phyloP scores from a whole-genome alignment of 2,329 filamentous ascomycete genomes.

The Arthrobotrys entomopaga region DNA sequence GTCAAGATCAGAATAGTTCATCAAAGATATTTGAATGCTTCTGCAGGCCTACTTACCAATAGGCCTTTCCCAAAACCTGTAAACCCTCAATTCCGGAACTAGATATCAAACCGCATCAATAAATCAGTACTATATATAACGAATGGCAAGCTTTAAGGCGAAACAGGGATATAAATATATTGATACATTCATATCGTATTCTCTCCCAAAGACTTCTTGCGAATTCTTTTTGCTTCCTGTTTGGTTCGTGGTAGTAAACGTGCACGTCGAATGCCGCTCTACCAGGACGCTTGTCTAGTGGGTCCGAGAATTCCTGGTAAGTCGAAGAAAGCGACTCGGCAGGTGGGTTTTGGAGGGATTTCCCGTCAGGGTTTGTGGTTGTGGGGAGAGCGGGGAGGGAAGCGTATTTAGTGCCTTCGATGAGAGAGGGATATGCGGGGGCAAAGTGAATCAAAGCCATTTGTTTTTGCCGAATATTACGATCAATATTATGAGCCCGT shows the following conservation, averaged over 20 bases:
- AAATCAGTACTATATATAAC: neutral
- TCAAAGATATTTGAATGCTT: neutral
- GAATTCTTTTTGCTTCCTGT: conserved; percentile 37
- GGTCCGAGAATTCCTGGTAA: conserved; percentile 75
- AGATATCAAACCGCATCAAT: conserved; percentile 12
- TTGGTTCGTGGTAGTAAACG: conserved; percentile 78
- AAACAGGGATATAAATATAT: conserved; percentile 3
- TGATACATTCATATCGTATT: conserved; percentile 38
- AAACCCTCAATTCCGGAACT: conserved; percentile 88
- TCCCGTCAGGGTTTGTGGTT: conserved; percentile 72
- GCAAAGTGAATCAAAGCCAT: conserved; percentile 41
- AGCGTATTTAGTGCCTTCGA: conserved; percentile 66
- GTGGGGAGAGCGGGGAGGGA: conserved; percentile 68
- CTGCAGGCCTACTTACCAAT: conserved; percentile 67
- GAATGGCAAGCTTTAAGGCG: neutral
- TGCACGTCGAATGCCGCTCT: conserved; percentile 83
- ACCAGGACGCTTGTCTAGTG: conserved; percentile 72
- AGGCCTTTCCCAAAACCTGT: conserved; percentile 78
- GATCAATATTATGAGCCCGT: no score
- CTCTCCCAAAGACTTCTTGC: conserved; percentile 44
- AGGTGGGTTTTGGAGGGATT: conserved; percentile 76
- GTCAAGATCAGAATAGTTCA: neutral
- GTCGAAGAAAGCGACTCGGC: conserved; percentile 71
- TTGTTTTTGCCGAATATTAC: no score
- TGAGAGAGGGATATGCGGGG: conserved; percentile 67